Evolutionary conservation across 371 early-diverging fungal genomes (phyloP).

Genomic region (Mucor piriformis): DNA sequence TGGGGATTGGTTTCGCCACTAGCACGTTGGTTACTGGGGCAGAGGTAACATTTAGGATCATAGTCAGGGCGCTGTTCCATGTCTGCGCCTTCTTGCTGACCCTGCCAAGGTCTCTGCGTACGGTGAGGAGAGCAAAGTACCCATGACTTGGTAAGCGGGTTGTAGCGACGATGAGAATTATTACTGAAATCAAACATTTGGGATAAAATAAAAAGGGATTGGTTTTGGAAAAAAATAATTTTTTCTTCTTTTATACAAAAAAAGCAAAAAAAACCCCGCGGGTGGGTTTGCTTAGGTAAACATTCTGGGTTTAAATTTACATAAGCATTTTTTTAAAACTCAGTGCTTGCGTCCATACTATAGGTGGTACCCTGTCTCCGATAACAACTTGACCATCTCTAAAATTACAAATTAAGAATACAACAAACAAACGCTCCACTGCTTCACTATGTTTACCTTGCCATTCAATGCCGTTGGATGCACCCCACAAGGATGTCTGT

Average conservation of each 20-base stretch:
- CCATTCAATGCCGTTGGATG: constrained; percentile 43
- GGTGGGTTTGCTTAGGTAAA: constrained; percentile 25
- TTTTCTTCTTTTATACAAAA: neutral
- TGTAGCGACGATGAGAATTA: constrained; percentile 87
- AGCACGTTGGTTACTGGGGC: constrained; percentile 84
- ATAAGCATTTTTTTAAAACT: constrained; percentile 14
- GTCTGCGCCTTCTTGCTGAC: constrained; percentile 65
- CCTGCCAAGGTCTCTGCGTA: constrained; percentile 93
- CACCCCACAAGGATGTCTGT: constrained; percentile 25
- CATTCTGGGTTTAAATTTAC: constrained; percentile 12
- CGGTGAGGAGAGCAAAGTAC: constrained; percentile 95
- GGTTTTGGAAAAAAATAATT: constrained; percentile 4
- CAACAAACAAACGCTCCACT: neutral
- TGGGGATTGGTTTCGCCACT: constrained; percentile 76
- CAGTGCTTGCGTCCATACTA: neutral
- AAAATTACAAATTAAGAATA: neutral
- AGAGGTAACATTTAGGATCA: constrained; percentile 85
- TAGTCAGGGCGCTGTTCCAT: constrained; percentile 58
- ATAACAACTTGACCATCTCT: constrained; percentile 29
- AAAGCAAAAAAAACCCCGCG: constrained; percentile 16
- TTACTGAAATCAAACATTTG: constrained; percentile 42
- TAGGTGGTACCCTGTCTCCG: constrained; percentile 21
- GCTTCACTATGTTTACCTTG: constrained; percentile 25
- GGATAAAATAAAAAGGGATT: neutral
- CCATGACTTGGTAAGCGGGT: constrained; percentile 88